Evolutionary conservation across 148 eudicot species (phyloP), one percentile per base, ranked within the genome.

Genomic region (Rheum nobile): DNA sequence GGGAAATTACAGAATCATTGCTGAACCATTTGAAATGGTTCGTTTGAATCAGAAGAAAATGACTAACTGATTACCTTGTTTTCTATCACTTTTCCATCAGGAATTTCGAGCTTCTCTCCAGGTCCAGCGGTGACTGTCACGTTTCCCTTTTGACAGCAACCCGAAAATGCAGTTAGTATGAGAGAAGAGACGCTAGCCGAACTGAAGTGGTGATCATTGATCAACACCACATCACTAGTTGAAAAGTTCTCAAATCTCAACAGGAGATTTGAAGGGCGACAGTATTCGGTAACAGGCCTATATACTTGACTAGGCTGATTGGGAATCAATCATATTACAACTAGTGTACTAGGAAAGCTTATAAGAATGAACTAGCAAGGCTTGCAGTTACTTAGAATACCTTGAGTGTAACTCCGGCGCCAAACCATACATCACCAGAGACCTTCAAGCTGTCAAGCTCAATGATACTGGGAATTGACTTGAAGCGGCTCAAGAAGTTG

Each of bases 381-480:
- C 8, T 31, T 12, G 41, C 1, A 26, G 73, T 31, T 67, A 34
- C 4, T 12, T 10, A 17, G n/a, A 28, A 44, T 89, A 94, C 98
- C 98, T 95, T 95, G 74, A 95, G 90, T 75, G 80, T 75, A 78
- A 95, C 74, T 69, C 83, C 85, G 76, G 87, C 71, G 68, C 99
- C 99, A 74, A 95, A 95, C 88, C 87, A 91, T 41, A 95, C 97
- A 84, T 95, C 92, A 72, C 99, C 99, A 16, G 89, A 29, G 72
- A 91, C 99, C 87, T 95, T 95, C 83, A 95, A 82, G 92, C 87
- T 85, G 75, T 95, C 96, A 7, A 95, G 96, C 61, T 84, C 92
- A 79, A 95, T 80, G 71, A 95, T 95, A 57, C 99, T 90, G 41
- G 99, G 99, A 71, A 91, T 91, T 4, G 99, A 81, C 90, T 95